phyloP scores from a whole-genome alignment of 1,284 basidiomycete species.

The Trichosporon inkin region DNA sequence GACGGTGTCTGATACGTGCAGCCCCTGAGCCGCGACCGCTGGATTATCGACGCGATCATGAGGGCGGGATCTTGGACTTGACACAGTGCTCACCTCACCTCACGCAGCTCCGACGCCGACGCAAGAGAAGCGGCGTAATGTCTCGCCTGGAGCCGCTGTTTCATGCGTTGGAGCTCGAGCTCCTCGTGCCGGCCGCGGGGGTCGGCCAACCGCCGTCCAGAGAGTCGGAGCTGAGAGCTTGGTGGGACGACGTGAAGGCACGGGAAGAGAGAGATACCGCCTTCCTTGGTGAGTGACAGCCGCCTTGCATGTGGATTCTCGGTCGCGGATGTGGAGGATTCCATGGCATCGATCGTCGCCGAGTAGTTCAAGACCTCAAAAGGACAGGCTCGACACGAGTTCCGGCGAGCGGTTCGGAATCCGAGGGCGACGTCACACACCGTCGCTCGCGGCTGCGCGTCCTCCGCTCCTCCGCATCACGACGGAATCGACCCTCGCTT shows the following conservation, averaged over 20 bases:
- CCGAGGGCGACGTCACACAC: no score
- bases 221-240: slow-evolving; percentile 52
- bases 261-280: slow-evolving; percentile 50
- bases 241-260: slow-evolving; percentile 54
- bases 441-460: slow-evolving; percentile 63
- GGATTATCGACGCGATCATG: no score
- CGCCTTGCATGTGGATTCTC: background rate
- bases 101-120: no score
- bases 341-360: no score
- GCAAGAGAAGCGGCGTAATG: no score
- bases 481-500: no score
- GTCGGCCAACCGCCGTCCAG: background rate
- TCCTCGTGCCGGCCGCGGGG: slow-evolving; percentile 56
- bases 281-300: slow-evolving; percentile 63
- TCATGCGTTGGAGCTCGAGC: slow-evolving; percentile 59
- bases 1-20: no score
- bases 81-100: no score
- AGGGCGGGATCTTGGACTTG: no score
- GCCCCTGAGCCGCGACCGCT: no score
- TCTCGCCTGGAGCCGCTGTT: slow-evolving; percentile 52
- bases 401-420: slow-evolving; percentile 9
- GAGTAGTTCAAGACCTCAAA: slow-evolving; percentile 29
- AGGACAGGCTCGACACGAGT: slow-evolving; percentile 51
- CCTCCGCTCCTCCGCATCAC: slow-evolving; percentile 5
- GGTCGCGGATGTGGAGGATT: no score